Conservation (phyloP, 495 filamentous ascomycete species). For the Trichoderma reesei region DNA sequence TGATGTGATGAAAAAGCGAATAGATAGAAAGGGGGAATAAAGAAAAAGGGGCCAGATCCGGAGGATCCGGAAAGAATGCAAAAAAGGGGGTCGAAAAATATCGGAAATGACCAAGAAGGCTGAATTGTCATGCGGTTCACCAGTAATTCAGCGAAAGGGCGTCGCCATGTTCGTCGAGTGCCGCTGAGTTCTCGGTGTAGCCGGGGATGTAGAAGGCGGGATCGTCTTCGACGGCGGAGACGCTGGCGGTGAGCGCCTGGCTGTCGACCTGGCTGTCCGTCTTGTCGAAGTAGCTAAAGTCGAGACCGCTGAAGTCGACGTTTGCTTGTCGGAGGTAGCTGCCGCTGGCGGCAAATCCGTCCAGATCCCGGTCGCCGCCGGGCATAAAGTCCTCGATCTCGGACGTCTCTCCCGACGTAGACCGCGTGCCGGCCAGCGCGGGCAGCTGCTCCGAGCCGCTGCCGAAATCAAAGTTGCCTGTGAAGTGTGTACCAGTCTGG, state of each 20-base stretch:
- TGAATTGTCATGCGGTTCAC: conserved; percentile 4
- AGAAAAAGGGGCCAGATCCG: no score
- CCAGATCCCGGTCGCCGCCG: conserved; percentile 47
- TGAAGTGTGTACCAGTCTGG: conserved; percentile 50
- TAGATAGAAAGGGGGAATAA: no score
- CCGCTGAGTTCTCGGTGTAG: conserved; percentile 18
- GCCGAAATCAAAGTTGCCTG: conserved; percentile 54
- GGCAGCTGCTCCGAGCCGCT: conserved; percentile 41
- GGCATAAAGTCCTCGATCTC: conserved; percentile 57
- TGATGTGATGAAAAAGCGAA: no score
- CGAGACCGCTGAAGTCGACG: conserved; percentile 47
- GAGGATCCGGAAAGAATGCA: no score
- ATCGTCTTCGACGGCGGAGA: conserved; percentile 24
- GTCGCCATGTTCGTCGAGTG: conserved; percentile 24
- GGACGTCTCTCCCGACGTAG: conserved; percentile 67
- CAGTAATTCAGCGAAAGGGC: conserved; percentile 1
- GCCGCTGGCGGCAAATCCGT: conserved; percentile 39
- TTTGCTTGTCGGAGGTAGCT: conserved; percentile 43
- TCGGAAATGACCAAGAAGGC: not conserved
- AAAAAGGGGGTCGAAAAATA: not conserved
- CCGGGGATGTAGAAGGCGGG: conserved; percentile 23
- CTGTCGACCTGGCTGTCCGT: conserved; percentile 32
- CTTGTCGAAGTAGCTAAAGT: conserved; percentile 48
- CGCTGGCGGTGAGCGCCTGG: conserved; percentile 20
- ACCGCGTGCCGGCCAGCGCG: conserved; percentile 47